Evolutionary conservation across 2,329 filamentous ascomycete species (phyloP).

Genomic region (Botrytis elliptica): DNA sequence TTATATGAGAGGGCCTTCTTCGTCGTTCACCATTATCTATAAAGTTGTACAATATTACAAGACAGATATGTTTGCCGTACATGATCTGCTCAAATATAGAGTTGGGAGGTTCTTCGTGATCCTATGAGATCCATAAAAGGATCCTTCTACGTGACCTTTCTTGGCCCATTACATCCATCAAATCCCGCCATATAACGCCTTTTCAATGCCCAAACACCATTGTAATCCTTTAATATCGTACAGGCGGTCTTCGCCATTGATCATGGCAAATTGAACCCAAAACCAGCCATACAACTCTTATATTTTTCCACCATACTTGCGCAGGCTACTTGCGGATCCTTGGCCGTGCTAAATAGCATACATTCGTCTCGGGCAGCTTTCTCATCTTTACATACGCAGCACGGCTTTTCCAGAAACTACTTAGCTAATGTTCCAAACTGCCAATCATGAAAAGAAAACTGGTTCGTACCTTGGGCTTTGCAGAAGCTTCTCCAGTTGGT

Average conservation of each 20-base stretch:
- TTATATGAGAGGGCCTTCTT: not conserved
- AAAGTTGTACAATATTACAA: constrained; percentile 11
- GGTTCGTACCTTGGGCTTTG: constrained; percentile 32
- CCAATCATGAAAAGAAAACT: not conserved
- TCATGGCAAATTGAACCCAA: constrained; percentile 68
- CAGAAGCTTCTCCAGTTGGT: constrained; percentile 29
- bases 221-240: constrained; percentile 17
- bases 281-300: constrained; percentile 87
- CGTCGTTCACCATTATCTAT: constrained; percentile 1
- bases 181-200: constrained; percentile 25
- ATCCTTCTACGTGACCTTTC: constrained; percentile 8
- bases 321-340: constrained; percentile 83
- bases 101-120: constrained; percentile 30
- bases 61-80: not conserved
- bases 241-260: not conserved
- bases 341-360: constrained; percentile 91
- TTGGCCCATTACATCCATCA: not conserved
- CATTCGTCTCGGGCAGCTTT: constrained; percentile 93
- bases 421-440: constrained; percentile 13
- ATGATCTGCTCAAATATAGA: constrained; percentile 23
- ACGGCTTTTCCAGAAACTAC: constrained; percentile 60
- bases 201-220: constrained; percentile 31
- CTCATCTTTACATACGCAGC: constrained; percentile 96
- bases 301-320: constrained; percentile 80
- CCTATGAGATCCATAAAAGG: constrained; percentile 9